Evolutionary conservation across 192 early-diverging fungal genomes (phyloP).

Genomic region (Neocallimastix lanati): DNA sequence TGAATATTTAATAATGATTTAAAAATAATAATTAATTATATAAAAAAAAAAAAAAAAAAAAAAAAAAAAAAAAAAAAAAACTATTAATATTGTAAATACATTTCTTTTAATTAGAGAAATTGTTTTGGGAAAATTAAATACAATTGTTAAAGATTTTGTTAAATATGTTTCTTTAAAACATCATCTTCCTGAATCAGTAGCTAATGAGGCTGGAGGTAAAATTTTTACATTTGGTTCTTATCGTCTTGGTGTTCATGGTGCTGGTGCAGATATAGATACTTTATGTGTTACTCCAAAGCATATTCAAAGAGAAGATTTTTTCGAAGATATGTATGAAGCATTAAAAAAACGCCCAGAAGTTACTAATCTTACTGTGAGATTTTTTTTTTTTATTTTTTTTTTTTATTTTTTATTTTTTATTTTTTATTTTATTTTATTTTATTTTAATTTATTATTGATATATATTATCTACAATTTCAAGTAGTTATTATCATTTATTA

Average conservation of each 20-base stretch:
- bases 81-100: no score
- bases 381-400: background rate
- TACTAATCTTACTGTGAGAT: slow-evolving; percentile 53
- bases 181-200: slow-evolving; percentile 61
- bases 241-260: slow-evolving; percentile 81
- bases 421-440: no score
- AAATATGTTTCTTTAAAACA: slow-evolving; percentile 51
- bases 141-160: slow-evolving; percentile 84
- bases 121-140: slow-evolving; percentile 73
- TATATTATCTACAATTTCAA: no score
- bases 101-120: no score
- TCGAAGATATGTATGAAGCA: slow-evolving; percentile 68
- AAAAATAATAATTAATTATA: no score
- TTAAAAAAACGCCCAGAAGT: slow-evolving; percentile 69
- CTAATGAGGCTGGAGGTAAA: slow-evolving; percentile 77
- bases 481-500: no score
- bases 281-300: slow-evolving; percentile 82
- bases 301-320: slow-evolving; percentile 83
- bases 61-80: no score
- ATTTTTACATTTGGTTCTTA: slow-evolving; percentile 97
- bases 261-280: slow-evolving; percentile 95
- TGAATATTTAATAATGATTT: no score
- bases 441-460: no score
- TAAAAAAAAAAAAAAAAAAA: no score
- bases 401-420: no score